A percentile compares a stretch with the other conserved stretches of the same genome.
Evolutionary conservation across 768 basidiomycete species (phyloP).

Genomic region (Mycena olivaceomarginata): DNA sequence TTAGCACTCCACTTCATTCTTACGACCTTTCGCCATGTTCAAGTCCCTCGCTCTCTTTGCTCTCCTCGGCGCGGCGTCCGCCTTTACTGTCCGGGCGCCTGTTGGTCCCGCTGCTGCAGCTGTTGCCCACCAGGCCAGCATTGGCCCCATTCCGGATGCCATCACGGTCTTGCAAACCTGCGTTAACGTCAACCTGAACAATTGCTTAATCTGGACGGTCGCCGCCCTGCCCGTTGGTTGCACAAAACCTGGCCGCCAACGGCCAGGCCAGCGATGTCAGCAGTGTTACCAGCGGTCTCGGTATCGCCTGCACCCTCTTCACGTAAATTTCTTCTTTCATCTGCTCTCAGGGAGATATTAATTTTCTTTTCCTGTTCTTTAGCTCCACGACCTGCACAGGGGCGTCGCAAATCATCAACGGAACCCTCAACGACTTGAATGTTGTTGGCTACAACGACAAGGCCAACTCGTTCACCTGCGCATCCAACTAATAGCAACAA

Average conservation of each 20-base stretch:
- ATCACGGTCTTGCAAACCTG: conserved; percentile 37
- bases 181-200: conserved; percentile 27
- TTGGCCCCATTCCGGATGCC: conserved; percentile 15
- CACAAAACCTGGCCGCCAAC: conserved; percentile 32
- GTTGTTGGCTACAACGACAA: conserved; percentile 35
- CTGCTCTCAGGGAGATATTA: background rate
- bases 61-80: conserved; percentile 36
- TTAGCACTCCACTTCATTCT: background rate
- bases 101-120: conserved; percentile 11
- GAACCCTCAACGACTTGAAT: conserved; percentile 36
- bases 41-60: conserved; percentile 39
- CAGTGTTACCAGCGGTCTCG: conserved; percentile 20
- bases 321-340: conserved; percentile 20
- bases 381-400: conserved; percentile 39
- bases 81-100: conserved; percentile 12
- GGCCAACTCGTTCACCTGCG: conserved; percentile 43
- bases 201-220: conserved; percentile 40
- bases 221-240: conserved; percentile 43
- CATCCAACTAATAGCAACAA: conserved; percentile 14
- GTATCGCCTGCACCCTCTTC: conserved; percentile 42
- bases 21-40: conserved; percentile 24
- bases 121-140: background rate
- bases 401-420: conserved; percentile 37
- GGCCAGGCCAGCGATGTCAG: conserved; percentile 36
- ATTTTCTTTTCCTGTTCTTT: background rate